Evolutionary conservation across 2,329 filamentous ascomycete species (phyloP).

Genomic region (Kalaharituber pfeilii): DNA sequence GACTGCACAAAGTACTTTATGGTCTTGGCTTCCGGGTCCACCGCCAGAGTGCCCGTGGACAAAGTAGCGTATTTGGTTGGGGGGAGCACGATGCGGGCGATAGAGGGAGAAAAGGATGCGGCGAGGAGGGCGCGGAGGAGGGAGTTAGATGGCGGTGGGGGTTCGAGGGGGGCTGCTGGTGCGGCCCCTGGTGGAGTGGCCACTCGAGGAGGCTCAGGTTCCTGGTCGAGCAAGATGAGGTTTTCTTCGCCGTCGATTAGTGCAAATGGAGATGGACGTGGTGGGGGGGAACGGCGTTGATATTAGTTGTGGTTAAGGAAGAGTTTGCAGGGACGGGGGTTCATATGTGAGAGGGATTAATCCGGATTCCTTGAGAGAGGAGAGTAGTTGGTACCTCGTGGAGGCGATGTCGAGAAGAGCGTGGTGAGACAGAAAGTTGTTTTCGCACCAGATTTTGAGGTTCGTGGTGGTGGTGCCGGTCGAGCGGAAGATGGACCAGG

Average conservation of each 20-base stretch:
- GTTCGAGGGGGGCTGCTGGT: conserved; percentile 31
- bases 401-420: conserved; percentile 77
- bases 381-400: conserved; percentile 69
- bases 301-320: conserved; percentile 47
- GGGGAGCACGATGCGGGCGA: conserved; percentile 80
- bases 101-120: conserved; percentile 63
- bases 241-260: no score
- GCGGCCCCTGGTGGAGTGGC: conserved; percentile 29
- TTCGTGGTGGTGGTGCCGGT: conserved; percentile 5
- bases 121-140: conserved; percentile 54
- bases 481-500: conserved; percentile 45
- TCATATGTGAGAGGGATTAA: conserved; percentile 39
- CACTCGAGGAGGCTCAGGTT: not conserved
- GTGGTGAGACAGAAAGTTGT: conserved; percentile 68
- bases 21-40: conserved; percentile 77
- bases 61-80: conserved; percentile 88
- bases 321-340: conserved; percentile 21
- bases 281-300: no score
- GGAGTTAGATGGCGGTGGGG: conserved; percentile 27
- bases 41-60: conserved; percentile 72
- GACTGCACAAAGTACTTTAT: conserved; percentile 96
- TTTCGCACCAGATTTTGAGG: conserved; percentile 51
- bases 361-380: conserved; percentile 68
- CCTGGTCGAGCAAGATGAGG: not conserved
- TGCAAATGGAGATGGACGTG: conserved; percentile 29